phyloP scores from a whole-genome alignment of 169 alveolate species.

The Plasmodium knowlesi region DNA sequence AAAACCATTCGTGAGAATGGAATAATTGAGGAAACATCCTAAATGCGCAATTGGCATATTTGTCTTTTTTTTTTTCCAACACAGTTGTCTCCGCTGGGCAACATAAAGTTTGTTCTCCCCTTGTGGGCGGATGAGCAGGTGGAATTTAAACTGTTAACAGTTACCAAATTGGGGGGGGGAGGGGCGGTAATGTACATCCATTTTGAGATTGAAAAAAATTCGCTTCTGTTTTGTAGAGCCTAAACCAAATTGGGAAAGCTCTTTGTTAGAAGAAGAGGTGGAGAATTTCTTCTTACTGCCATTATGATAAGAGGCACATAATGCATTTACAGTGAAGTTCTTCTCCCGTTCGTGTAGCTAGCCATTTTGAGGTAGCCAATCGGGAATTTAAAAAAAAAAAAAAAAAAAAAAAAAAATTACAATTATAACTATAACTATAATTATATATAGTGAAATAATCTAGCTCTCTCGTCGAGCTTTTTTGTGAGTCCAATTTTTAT shows the following conservation, averaged over 20 bases:
- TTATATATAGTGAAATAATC: background rate
- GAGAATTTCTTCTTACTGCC: background rate
- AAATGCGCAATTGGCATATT: background rate
- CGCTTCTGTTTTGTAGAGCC: background rate
- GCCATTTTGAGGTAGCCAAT: conserved; percentile 2
- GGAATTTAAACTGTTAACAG: background rate
- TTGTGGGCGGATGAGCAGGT: background rate
- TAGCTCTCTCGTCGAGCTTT: background rate
- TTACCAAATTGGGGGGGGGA: background rate
- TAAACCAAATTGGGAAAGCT: background rate
- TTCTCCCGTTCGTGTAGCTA: background rate
- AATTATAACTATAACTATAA: background rate
- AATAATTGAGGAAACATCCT: background rate
- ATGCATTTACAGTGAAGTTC: background rate
- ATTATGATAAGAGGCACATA: background rate
- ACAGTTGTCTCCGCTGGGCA: background rate
- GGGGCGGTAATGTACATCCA: background rate
- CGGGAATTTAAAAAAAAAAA: background rate
- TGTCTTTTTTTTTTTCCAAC: background rate
- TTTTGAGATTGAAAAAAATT: background rate
- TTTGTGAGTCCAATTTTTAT: background rate
- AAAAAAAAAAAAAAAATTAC: background rate
- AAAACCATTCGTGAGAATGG: background rate
- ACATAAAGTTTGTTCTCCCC: background rate
- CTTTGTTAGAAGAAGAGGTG: background rate